Evolutionary conservation across 805 yeast genomes (phyloP), one percentile per base, ranked within the genome.

Genomic region (Monosporozyma solicola): DNA sequence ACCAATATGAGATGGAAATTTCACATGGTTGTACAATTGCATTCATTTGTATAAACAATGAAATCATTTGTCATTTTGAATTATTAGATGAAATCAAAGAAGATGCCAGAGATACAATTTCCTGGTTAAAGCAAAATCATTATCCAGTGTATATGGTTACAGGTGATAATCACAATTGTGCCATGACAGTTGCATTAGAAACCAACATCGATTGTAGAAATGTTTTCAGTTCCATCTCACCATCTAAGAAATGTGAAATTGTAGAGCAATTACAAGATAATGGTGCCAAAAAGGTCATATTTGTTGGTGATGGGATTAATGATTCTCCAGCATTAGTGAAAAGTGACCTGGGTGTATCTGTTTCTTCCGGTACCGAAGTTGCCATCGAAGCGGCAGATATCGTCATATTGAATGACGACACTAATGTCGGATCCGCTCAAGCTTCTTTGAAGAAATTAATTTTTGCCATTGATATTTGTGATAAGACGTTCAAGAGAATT

Each of bases 311-410:
- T 70, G 99, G 99, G 55, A 87, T 94, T 59, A 94, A 94, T 68
- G 99, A 94, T 66, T 95, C 98, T 0, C 97, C 99, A 0, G 98
- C 98, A 0, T 76, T 94, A 52, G 95, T 88, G 1, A 78, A 85
- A 53, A 86, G 97, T 0, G 88, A 90, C 59, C 71, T 94, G 20
- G 99, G 99, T 25, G 82, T 95, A 61, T 94, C 98, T 10, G 81
- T 95, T 54, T 84, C 95, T 9, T 80, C 95, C 0, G 97, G 98
- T 5, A 87, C 98, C 0, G 98, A 94, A 62, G 87, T 94, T 59
- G 98, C 99, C 1, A 85, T 94, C 59, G 97, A 91, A 59, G 87
- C 96, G n/a, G 97, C 99, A 0, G 96, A 90, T 67, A 79, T 94
- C 41, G 96, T 94, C 20, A 72, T 94, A 15, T 67, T 87, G 64